Base-by-base conservation (phyloP, 495 filamentous ascomycete species). In the Xylaria grammica region DNA sequence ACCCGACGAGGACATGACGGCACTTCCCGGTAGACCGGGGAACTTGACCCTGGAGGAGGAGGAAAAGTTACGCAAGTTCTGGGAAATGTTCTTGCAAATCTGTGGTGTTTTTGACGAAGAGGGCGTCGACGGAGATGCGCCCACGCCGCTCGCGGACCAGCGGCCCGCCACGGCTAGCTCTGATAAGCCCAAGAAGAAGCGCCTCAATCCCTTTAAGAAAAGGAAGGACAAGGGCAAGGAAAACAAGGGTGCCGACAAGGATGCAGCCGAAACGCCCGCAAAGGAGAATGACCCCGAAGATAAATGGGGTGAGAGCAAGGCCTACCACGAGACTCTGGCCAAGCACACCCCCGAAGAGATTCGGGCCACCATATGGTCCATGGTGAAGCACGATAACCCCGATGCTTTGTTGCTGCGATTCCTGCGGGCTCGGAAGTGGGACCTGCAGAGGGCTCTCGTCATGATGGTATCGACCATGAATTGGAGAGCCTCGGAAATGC, bases 331-430 rank as follows among this genome's bases (percentile, higher is more conserved):
- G 30, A 90, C 92, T 0, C 76, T 98, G 3, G 88, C 88, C 15
- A 89, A 84, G 44, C 83, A 91, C 67, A 79, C 87, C 3, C 92
- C 94, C 3, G 91, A 94, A 67, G 84, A 90, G 53, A 85, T 99
- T 65, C 86, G 95, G 29, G 80, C 83, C 2, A 88, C 92, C 2
- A 92, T 97, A 77, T 99, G 95, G 95, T 85, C 81, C 62, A 97
- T 99, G 95, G 87, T 94, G 36, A 98, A 98, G 80, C 90, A 93
- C 67, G 96, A 99, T 73, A 85, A 97, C 74, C 95, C 95, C 1
- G 95, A 99, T 74, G 89, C 85, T 8, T 82, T 99, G 27, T 81
- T 97, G 13, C 80, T 99, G 57, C 88, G 95, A 29, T 99, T 97
- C 77, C 80, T 99, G 60, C 85, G 95, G 44, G 95, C 95, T 9